These are phyloP conservation scores for Aurantiochytrium sp. DNA, from an alignment of 108 stramenopile genomes.

Conservation along the genomic window DNA sequence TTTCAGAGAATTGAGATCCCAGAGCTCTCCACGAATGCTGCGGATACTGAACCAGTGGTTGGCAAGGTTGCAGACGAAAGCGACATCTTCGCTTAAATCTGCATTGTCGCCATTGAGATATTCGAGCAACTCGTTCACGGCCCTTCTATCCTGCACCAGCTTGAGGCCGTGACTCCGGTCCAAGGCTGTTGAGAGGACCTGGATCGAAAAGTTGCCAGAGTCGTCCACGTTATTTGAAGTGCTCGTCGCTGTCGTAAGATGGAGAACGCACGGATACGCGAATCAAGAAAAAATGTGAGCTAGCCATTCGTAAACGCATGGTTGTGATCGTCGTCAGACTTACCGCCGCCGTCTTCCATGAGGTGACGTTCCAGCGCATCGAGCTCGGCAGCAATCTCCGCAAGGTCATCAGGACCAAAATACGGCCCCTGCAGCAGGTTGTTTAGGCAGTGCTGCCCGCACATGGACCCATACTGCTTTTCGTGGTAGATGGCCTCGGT, in stretches of 20 bases:
- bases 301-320: background rate
- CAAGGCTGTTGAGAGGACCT: constrained; percentile 18
- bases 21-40: background rate
- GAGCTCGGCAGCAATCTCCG: constrained; percentile 67
- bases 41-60: constrained; percentile 8
- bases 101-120: background rate
- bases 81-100: background rate
- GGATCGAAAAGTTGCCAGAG: constrained; percentile 24
- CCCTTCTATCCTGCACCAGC: background rate
- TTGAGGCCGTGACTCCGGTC: background rate
- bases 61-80: constrained; percentile 4
- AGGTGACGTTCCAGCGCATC: constrained; percentile 69
- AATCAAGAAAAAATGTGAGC: background rate
- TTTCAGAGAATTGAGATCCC: background rate
- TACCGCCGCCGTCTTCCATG: constrained; percentile 51
- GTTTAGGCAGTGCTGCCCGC: constrained; percentile 85
- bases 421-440: constrained; percentile 67
- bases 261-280: background rate
- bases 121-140: background rate
- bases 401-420: constrained; percentile 59
- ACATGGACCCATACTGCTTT: constrained; percentile 68
- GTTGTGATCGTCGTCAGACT: background rate
- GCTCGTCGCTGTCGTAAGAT: background rate
- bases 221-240: constrained; percentile 27
- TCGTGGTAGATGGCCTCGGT: constrained; percentile 70